Evolutionary conservation across 1,284 basidiomycete genomes (phyloP), one percentile per base, ranked within the genome.

Genomic region (Stygiomarasmius scandens): DNA sequence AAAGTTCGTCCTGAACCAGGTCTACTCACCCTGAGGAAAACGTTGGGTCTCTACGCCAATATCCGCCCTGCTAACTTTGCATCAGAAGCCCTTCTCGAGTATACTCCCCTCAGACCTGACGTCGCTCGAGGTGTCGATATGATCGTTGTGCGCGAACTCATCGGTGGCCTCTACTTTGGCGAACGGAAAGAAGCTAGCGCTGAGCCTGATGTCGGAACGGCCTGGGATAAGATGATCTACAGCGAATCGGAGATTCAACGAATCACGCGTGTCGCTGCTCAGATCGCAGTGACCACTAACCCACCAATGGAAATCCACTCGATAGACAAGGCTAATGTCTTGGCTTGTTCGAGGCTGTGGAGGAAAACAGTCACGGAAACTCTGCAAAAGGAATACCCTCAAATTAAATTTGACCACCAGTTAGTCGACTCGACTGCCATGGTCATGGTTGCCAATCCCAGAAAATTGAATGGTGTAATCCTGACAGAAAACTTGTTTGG

Each of bases 301-400:
- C 97, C 97, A 2, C 95, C 96, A 19, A 82, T 96, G 49, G 82
- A 87, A 48, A 88, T 99, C 60, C 93, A 95, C 74, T 96, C 94
- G 2, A 85, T 99, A 73, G 97, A 99, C 82, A 99, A 99, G 78
- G 97, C 97, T 57, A 99, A 99, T 73, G 97, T 99, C 27, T 86
- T 99, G 52, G 97, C 97, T 41, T 95, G 89, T 66, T 96, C 93
- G 43, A 82, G 97, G 49, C 79, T 99, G 49, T 99, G 97, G 97
- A 82, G 97, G 58, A 94, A 89, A 71, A 90, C 93, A 27, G 95
- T 96, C 55, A 90, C 84, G 2, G 92, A 96, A 70, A 87, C 92
- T 12, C 75, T 96, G 66, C 76, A 83, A 58, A 83, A 83, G 38
- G 95, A 98, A 73, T 97, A 91, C 74, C 94, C 95, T 10, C 87